phyloP scores from a whole-genome alignment of 805 yeast genomes.

The Metschnikowia gruessii region DNA sequence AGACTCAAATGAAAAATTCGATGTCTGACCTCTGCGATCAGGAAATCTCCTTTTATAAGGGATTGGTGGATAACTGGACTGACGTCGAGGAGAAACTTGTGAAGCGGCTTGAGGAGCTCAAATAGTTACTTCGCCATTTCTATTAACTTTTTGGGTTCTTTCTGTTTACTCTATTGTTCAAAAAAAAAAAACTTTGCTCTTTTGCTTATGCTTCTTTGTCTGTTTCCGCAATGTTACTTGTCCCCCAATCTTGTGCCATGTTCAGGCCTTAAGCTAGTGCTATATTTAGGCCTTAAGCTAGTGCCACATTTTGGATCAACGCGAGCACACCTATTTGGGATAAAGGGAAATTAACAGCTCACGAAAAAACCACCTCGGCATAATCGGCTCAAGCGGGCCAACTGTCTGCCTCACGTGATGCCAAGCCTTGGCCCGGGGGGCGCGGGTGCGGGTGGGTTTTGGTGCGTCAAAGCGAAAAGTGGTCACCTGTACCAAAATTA shows the following conservation, averaged over 20 bases:
- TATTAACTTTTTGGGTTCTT: not conserved
- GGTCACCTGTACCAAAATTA: not conserved
- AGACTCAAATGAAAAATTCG: slow-evolving; percentile 69
- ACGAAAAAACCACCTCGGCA: not conserved
- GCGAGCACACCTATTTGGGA: not conserved
- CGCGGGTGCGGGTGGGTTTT: not conserved
- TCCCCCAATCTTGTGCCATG: too few species aligned
- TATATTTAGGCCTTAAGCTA: not conserved
- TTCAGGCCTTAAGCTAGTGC: not conserved
- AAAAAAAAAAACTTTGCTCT: too few species aligned
- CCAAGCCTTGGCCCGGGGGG: not conserved
- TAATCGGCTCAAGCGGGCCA: not conserved
- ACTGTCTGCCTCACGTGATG: not conserved
- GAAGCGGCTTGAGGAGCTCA: slow-evolving; percentile 19
- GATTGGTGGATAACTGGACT: slow-evolving; percentile 69
- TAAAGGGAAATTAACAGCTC: too few species aligned
- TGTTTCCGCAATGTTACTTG: too few species aligned
- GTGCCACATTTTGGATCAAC: not conserved
- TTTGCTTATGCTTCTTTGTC: too few species aligned
- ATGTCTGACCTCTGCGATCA: slow-evolving; percentile 71
- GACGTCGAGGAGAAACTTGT: slow-evolving; percentile 41
- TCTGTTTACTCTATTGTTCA: not conserved
- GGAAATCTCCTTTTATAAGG: slow-evolving; percentile 69
- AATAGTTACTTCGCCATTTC: not conserved
- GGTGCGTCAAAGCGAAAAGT: not conserved